phyloP scores from a whole-genome alignment of 805 yeast genomes.

The Yarrowia sp. region DNA sequence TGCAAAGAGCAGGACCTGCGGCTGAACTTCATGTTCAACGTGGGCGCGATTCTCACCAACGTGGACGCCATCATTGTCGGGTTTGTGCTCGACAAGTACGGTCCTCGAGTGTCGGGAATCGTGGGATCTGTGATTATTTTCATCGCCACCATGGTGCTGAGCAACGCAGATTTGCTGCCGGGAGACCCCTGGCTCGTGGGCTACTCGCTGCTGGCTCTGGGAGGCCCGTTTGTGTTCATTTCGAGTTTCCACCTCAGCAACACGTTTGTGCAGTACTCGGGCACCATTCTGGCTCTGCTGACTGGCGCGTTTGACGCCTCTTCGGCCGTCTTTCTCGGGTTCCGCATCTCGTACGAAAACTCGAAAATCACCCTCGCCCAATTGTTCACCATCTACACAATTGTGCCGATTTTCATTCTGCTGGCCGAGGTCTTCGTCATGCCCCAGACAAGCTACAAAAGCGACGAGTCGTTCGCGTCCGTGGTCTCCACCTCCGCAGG shows the following conservation, averaged over 20 bases:
- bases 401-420: conserved; percentile 80
- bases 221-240: conserved; percentile 93
- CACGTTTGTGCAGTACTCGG: conserved; percentile 81
- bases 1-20: conserved; percentile 85
- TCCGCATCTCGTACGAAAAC: conserved; percentile 68
- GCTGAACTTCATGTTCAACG: conserved; percentile 80
- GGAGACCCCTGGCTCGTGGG: conserved; percentile 76
- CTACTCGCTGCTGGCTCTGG: conserved; percentile 77
- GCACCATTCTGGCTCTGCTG: conserved; percentile 77
- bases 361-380: conserved; percentile 54
- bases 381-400: conserved; percentile 71
- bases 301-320: conserved; percentile 96
- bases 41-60: conserved; percentile 87
- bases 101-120: conserved; percentile 81
- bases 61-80: conserved; percentile 85
- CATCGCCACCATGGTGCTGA: conserved; percentile 60
- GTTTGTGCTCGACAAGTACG: conserved; percentile 73
- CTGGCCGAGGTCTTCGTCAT: conserved; percentile 76
- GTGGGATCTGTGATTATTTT: conserved; percentile 67
- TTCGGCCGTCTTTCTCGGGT: conserved; percentile 81
- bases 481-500: conserved; percentile 14
- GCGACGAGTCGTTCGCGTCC: conserved; percentile 8
- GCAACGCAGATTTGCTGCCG: conserved; percentile 51
- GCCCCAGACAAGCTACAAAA: conserved; percentile 73
- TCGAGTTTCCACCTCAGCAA: conserved; percentile 90